These are phyloP conservation scores for Coniosporium apollinis DNA, from an alignment of 495 filamentous ascomycete genomes.

Conservation along the genomic window DNA sequence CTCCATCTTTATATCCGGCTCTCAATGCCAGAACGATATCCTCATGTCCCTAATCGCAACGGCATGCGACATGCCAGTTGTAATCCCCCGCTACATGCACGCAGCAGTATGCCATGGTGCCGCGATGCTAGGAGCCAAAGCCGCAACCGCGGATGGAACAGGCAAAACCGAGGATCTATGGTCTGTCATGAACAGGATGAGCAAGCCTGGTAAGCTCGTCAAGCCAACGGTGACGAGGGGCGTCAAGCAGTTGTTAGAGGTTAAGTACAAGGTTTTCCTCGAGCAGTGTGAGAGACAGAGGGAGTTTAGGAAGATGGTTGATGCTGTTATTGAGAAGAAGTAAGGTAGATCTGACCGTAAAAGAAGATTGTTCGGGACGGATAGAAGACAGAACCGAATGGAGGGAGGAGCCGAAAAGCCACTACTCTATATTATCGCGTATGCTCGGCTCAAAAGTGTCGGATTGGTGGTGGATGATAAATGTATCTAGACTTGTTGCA, in stretches of 20 bases:
- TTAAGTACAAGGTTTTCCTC: slow-evolving; percentile 59
- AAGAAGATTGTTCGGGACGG: too few relatives aligned
- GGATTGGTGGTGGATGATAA: too few relatives aligned
- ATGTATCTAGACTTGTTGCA: too few relatives aligned
- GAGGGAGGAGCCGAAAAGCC: too few relatives aligned
- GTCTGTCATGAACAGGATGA: slow-evolving; percentile 96
- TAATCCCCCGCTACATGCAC: slow-evolving; percentile 81
- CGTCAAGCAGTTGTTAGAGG: slow-evolving; percentile 61
- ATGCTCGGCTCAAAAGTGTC: too few relatives aligned
- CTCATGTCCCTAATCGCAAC: slow-evolving; percentile 82
- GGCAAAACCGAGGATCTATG: slow-evolving; percentile 52
- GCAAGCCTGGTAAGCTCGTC: slow-evolving; percentile 75
- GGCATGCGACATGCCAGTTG: slow-evolving; percentile 75
- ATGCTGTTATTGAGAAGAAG: slow-evolving; percentile 35
- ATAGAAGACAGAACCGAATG: too few relatives aligned
- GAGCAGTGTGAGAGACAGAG: slow-evolving; percentile 26
- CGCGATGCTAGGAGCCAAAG: slow-evolving; percentile 93
- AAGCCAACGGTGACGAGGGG: slow-evolving; percentile 47
- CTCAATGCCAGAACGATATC: slow-evolving; percentile 88
- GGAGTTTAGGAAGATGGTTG: slow-evolving; percentile 20
- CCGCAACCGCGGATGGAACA: slow-evolving; percentile 38
- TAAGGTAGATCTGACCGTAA: too few relatives aligned
- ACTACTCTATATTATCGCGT: too few relatives aligned
- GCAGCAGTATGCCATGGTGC: slow-evolving; percentile 91
- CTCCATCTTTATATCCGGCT: slow-evolving; percentile 96